Evolutionary conservation across 805 yeast species (phyloP), one percentile per base, ranked within the genome.

Genomic region (Gaillardinia entomophila): DNA sequence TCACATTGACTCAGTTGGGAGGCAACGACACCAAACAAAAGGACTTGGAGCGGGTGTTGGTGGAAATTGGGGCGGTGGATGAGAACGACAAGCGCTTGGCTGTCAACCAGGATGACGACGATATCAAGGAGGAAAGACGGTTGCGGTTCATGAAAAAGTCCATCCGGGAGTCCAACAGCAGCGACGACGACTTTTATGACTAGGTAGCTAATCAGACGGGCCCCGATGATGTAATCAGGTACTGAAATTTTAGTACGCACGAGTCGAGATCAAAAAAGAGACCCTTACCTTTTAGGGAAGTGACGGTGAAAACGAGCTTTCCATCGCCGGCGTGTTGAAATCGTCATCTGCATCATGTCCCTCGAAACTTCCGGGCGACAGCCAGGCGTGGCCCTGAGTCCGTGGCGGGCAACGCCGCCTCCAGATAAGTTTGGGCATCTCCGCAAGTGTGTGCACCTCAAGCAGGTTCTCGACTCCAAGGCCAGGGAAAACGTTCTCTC

Each of bases 1-100:
- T 92, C 8, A 90, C 97, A 0, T 66, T 90, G 49, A 71, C 82
- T 4, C 77, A 81, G 46, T 53, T 92, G 28, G 96, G 95, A 7
- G 98, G 98, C 3, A 82, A 81, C 52, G 77, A 82, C 29, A 77
- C 95, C 2, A 73, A 62, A 12, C 27, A 77, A 17, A 59, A 60
- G 27, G 97, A 92, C 55, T 47, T 92, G 27, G 97, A 89, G 57
- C 65, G 64, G 30, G 71, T 85, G 12, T 57, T 90, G 48, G 83
- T 86, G 27, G 74, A 70, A 30, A 59, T 77, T 4, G 79, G 76
- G 2, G 85, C 89, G 0, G 76, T 89, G 2, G 66, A 71, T 35
- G 75, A 69, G 28, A 61, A 68, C 11, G 97, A 90, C 53, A 70
- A 71, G 32, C 66, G 97, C 40, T 62, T 90, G 33, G 43, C 64